Base-by-base conservation (phyloP, 2,329 filamentous ascomycete genomes). In the Metarhizium humberi region DNA sequence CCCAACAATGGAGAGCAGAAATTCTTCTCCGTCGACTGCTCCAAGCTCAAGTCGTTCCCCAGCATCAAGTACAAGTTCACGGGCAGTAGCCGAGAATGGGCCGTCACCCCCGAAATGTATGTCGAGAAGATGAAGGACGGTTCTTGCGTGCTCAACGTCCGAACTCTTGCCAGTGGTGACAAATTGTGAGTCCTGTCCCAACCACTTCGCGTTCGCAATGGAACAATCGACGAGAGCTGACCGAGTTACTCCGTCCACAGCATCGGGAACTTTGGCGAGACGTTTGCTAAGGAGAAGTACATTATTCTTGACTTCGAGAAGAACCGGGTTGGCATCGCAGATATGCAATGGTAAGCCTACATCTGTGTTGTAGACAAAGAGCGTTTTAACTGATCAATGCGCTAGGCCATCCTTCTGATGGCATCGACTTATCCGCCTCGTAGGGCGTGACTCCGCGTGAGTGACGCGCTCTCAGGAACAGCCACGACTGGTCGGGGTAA, bases 241-340 rank as follows among this genome's bases (percentile, higher is more conserved):
- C n/a, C 11, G 25, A 20, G 34, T 48, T 43, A 30, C 29, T 48
- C 11, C 3, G 10, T 20, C n/a, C 4, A 16, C 40, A 56, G 54
- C 55, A 58, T 61, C n/a, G 60, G 60, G 6, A 60, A 59, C 47
- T 61, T 62, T 54, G 60, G 60, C 42, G 60, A 60, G 43, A 58
- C 56, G 0, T 62, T 62, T 40, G 52, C 56, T 30, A 62, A 59
- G 53, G 59, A 60, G 47, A 60, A 60, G 55, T 56, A 56, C 43
- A 53, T 59, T n/a, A 53, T 59, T 40, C 55, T 59, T 30, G 58
- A 59, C 52, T 57, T 56, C 40, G 52, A 60, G 53, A 55, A 54
- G 13, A 46, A 55, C 36, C 42, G 50, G 2, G 55, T 58, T 43
- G 57, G 57, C 29, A 32, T 60, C 18, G 53, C 57, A 32, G 52